These are phyloP conservation scores for Collybiopsis luxurians DNA, from an alignment of 768 basidiomycete genomes.

Conservation along the genomic window DNA sequence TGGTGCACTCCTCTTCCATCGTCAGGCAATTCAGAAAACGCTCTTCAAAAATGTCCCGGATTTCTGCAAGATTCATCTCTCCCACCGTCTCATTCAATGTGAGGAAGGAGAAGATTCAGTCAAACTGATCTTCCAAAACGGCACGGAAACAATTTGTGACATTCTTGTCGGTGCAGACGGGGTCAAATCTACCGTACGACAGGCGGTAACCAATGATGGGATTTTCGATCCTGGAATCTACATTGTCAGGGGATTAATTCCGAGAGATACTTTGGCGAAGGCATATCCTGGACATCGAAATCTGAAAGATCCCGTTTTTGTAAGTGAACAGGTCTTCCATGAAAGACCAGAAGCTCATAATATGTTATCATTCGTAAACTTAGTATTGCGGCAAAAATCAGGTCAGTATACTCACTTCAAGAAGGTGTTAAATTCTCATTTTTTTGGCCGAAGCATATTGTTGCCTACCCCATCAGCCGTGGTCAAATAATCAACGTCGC, in stretches of 20 bases:
- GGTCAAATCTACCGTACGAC: constrained; percentile 21
- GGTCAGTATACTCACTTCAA: no score
- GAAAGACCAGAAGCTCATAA: neutral
- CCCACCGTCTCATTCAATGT: constrained; percentile 39
- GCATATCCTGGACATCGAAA: constrained; percentile 28
- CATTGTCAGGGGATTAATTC: constrained; percentile 36
- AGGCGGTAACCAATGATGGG: constrained; percentile 14
- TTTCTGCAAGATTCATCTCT: constrained; percentile 28
- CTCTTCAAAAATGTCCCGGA: constrained; percentile 34
- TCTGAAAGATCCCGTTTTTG: constrained; percentile 21
- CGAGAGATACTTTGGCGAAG: constrained; percentile 21
- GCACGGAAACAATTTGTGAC: constrained; percentile 25
- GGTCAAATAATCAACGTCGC: constrained; percentile 50
- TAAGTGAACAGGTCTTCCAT: no score
- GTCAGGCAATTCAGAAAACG: constrained; percentile 42
- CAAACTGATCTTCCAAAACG: constrained; percentile 22
- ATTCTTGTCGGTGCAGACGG: constrained; percentile 41
- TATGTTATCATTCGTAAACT: no score
- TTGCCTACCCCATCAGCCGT: constrained; percentile 49
- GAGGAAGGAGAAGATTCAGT: constrained; percentile 14
- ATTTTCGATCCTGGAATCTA: constrained; percentile 35
- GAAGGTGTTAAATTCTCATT: no score
- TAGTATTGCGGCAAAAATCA: constrained; percentile 33
- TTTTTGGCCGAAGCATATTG: constrained; percentile 33
- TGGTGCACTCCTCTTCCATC: constrained; percentile 26